Evolutionary conservation across 768 basidiomycete genomes (phyloP), one percentile per base, ranked within the genome.

Genomic region (Phallus indusiatus): DNA sequence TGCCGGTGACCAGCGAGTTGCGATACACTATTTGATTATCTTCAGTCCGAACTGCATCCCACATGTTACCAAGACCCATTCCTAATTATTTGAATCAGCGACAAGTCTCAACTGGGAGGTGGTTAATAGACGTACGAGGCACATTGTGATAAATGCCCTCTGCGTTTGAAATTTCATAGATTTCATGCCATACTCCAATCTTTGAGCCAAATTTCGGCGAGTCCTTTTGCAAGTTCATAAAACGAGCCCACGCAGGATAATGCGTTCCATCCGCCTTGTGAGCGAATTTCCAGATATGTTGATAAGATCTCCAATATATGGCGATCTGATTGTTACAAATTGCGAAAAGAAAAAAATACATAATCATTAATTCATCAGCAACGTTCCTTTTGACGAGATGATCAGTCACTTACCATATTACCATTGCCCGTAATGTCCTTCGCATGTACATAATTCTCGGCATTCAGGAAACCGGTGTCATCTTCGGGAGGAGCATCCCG

Each of bases 131-230:
- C 59, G 9, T 55, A 60, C 59, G 53, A 42, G 53, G 59, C 59
- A 60, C 55, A 48, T 60, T 54, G n/a, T 42, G 35, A 48, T 60
- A 60, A 10, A 60, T 60, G 16, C 34, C 59, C 46, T 60, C 59
- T 42, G 59, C 59, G 28, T 60, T 60, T 10, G 59, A 56, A 47
- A 60, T 33, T 20, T 60, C 59, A 17, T 34, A 60, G 14, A 55
- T 47, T 34, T 60, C 59, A 24, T 60, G 59, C 59, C 59, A 60
- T 14, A 60, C 21, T n/a, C 59, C 59, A 47, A 60, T 60, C 49
- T 60, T 24, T 11, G 59, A 34, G 1, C 53, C 36, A 17, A 55
- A 42, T 18, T 46, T 47, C 7, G 14, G 34, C 20, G 22, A 46
- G 22, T 60, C 59, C 14, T 51, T 33, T 42, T 60, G 59, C 9